Evolutionary conservation across 1,284 basidiomycete genomes (phyloP).

Genomic region (Ceratobasidium sp.): DNA sequence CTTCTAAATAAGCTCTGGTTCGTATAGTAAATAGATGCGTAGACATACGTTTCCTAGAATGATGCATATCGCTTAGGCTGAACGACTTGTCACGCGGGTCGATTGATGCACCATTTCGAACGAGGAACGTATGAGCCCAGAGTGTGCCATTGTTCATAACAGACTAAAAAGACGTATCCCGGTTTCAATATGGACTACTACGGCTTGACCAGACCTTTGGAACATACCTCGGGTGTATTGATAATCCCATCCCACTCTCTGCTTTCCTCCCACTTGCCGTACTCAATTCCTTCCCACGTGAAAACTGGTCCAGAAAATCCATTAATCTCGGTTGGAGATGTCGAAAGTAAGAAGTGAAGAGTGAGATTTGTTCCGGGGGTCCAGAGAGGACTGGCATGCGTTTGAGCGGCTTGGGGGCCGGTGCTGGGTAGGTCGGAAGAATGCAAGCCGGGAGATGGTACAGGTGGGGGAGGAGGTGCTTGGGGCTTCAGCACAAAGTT

Average conservation of each 20-base stretch:
- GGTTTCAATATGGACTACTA: constrained; percentile 9
- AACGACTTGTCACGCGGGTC: constrained; percentile 71
- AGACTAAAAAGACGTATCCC: constrained; percentile 60
- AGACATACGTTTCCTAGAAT: constrained; percentile 81
- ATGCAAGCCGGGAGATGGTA: constrained; percentile 15
- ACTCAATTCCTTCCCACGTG: constrained; percentile 85
- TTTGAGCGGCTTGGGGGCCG: constrained; percentile 23
- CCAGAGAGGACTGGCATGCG: constrained; percentile 56
- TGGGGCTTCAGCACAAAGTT: constrained; percentile 15
- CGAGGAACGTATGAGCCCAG: constrained; percentile 89
- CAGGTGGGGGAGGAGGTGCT: constrained; percentile 13
- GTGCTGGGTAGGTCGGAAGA: constrained; percentile 22
- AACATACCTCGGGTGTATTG: constrained; percentile 76
- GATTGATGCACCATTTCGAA: constrained; percentile 73
- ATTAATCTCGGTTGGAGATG: constrained; percentile 71
- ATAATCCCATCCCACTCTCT: constrained; percentile 75
- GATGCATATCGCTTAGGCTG: constrained; percentile 72
- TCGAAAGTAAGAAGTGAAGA: constrained; percentile 81
- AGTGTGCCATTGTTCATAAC: constrained; percentile 82
- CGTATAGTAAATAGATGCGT: not conserved
- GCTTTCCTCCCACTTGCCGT: constrained; percentile 82
- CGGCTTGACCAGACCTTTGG: constrained; percentile 28
- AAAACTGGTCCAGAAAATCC: constrained; percentile 71
- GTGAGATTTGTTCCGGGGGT: constrained; percentile 58
- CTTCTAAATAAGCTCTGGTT: constrained; percentile 44